Base-by-base conservation (phyloP, 768 basidiomycete species). In the Phylloporus arenicola region DNA sequence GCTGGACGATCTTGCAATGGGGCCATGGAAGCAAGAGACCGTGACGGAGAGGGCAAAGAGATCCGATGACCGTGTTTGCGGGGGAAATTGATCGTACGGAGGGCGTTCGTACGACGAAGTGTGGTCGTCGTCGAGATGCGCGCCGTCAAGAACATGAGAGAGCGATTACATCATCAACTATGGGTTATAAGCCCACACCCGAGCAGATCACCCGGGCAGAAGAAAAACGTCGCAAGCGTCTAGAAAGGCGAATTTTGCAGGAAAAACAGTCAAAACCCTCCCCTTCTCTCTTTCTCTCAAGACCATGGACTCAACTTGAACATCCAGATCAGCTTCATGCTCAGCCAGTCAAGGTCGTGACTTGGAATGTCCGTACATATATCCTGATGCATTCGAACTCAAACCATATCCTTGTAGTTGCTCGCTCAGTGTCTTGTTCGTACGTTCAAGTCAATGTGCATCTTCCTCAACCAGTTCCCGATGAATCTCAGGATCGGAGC, bases 351-450 rank as follows among this genome's bases (percentile, higher is more conserved):
- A 87, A 74, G 61, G 64, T 92, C 44, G 73, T 88, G 72, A 86
- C 86, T 5, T 92, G 89, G 88, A 92, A 92, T 72, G 87, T 92
- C 51, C 55, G 87, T 83, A 44, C 17, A 34, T 14, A 0, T 25
- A 44, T 43, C 40, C 17, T 33, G 19, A 22, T 45, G n/a, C 37
- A 42, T 50, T 27, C 29, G 27, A 12, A 37, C 45, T 56, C 34
- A 52, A 29, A 33, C 3, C n/a, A 40, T 47, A 41, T 48, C 33
- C 30, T 43, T 51, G 16, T 61, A 90, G 88, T 66, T 90, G 43
- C 76, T 92, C 24, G 89, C 88, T 0, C 88, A 91, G 65, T 80
- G 76, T 57, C 74, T 92, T 50, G 80, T 92, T 59, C 83, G 90
- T 90, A 69, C 70, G 87, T 81, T 33, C 33, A 22, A 47, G 39